Conservation (phyloP, 2,329 filamentous ascomycete species). For the Nannizziopsis barbatae region DNA sequence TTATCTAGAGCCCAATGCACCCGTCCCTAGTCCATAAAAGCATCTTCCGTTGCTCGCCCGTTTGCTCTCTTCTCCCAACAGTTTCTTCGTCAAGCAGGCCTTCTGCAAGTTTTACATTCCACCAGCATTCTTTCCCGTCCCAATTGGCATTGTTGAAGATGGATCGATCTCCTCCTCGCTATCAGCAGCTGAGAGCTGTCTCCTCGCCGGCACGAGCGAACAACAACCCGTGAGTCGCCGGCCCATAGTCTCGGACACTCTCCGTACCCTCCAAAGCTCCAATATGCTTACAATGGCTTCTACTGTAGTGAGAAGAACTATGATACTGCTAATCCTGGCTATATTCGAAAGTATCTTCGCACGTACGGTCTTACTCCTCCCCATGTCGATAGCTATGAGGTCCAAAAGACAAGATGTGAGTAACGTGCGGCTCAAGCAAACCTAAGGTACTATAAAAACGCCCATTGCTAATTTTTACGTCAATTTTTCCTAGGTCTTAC, state of each 20-base stretch:
- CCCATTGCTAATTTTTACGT: slow-evolving; percentile 3
- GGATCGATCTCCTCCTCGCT: slow-evolving; percentile 15
- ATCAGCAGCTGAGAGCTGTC: slow-evolving; percentile 28
- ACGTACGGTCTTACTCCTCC: slow-evolving; percentile 42
- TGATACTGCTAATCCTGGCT: slow-evolving; percentile 40
- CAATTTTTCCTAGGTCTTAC: slow-evolving; percentile 27
- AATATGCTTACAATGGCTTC: neutral
- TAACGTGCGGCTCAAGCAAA: slow-evolving; percentile 1
- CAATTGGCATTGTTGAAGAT: slow-evolving; percentile 8
- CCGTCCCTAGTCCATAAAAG: slow-evolving; percentile 4
- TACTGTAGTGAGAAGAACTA: slow-evolving; percentile 33
- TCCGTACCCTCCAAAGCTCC: neutral
- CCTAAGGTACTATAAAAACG: neutral
- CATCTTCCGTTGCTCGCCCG: slow-evolving; percentile 4
- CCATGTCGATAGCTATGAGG: slow-evolving; percentile 39
- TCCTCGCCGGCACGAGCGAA: slow-evolving; percentile 26
- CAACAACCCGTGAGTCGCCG: slow-evolving; percentile 24
- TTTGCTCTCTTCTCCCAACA: neutral
- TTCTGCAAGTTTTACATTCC: neutral
- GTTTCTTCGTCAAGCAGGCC: neutral
- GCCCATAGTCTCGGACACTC: neutral
- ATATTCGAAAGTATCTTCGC: slow-evolving; percentile 42
- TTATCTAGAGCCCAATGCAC: slow-evolving; percentile 4
- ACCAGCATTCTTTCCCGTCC: neutral
- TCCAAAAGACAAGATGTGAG: slow-evolving; percentile 39